Evolutionary conservation across 1,139 yeast genomes (phyloP), one percentile per base, ranked within the genome.

Genomic region (Kazachstania sp.): DNA sequence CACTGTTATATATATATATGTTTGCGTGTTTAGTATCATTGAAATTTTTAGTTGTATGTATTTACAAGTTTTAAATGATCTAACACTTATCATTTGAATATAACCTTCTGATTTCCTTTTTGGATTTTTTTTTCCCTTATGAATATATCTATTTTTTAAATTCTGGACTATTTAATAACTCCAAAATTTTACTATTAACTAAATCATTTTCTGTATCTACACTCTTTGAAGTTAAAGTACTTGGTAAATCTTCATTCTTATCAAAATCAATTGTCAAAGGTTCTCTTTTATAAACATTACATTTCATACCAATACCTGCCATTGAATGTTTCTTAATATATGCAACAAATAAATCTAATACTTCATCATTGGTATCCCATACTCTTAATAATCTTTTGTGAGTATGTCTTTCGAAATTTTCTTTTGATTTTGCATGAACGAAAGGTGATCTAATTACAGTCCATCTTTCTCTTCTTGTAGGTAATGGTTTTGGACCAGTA

Each of bases 361-460:
- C 82, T 60, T 87, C 96, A 1, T 92, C 83, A 54, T 85, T 82
- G 23, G 96, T 79, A 67, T 92, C 97, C 73, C 78, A 88, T 18
- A 88, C 86, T 53, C 74, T 74, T 54, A 92, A 71, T 54, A 78
- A 68, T 52, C 95, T 78, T 60, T 83, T 79, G 64, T 79, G 86
- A 1, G 97, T 92, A 46, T 79, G 76, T 70, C 97, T 81, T 70
- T 86, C 86, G 71, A 86, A 92, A 71, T 92, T 92, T 70, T 92
- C 96, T 70, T 92, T 92, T 11, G 95, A 77, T 65, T 90, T 90
- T 46, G 97, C 95, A 63, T 86, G 95, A 32, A 86, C 96, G 65
- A 92, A 92, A 1, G 97, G 97, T 4, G 96, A 83, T 64, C 84
- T 79, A 58, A 85, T 87, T 47, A 92, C 96, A 0, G 98, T 92